phyloP scores from a whole-genome alignment of 306 rosid genomes.

The Cucurbita argyrosperma region DNA sequence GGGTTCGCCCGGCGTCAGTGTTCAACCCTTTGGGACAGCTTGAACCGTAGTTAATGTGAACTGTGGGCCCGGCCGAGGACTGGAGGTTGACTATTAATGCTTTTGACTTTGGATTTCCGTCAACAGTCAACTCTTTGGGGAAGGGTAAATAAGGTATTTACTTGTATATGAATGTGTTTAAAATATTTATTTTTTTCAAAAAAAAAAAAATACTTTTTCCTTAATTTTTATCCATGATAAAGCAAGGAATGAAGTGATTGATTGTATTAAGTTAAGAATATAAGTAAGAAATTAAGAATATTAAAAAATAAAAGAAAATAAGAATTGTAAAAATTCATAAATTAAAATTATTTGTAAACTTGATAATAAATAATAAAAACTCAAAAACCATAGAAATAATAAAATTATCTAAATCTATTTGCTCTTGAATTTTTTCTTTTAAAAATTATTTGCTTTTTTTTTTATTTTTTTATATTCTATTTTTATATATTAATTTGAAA shows the following conservation, averaged over 20 bases:
- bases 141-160: background rate
- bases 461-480: too few species aligned
- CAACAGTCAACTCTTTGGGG: background rate
- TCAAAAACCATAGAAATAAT: background rate
- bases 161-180: background rate
- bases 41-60: conserved; percentile 19
- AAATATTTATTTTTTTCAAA: background rate
- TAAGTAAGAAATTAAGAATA: background rate
- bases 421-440: too few species aligned
- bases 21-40: conserved; percentile 63
- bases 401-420: too few species aligned
- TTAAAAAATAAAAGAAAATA: background rate
- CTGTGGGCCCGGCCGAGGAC: background rate
- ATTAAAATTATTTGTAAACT: background rate
- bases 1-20: conserved; percentile 81
- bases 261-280: background rate
- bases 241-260: background rate
- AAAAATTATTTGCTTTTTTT: too few species aligned
- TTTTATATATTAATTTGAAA: too few species aligned
- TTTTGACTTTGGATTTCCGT: background rate
- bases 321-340: background rate
- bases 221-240: background rate
- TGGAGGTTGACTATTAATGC: background rate
- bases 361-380: background rate
- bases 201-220: too few species aligned